These are phyloP conservation scores for Penicillium flavigenum DNA, from an alignment of 495 filamentous ascomycete genomes.

Conservation along the genomic window DNA sequence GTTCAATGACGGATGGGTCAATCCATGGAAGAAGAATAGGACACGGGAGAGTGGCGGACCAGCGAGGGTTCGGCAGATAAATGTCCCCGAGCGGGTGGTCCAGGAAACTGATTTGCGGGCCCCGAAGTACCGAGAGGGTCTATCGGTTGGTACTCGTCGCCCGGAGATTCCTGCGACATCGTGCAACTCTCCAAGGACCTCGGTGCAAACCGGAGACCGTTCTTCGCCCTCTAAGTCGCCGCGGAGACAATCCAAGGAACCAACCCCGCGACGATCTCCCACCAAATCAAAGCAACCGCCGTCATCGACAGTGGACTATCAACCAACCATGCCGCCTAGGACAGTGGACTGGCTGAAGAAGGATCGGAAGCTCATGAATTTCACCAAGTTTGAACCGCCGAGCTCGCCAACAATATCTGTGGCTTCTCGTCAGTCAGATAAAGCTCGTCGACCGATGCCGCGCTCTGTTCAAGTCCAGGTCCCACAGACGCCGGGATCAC, in stretches of 20 bases:
- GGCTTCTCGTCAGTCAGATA: slow-evolving; percentile 24
- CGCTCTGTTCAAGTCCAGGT: slow-evolving; percentile 7
- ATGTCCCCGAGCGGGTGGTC: slow-evolving; percentile 13
- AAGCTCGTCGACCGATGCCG: slow-evolving; percentile 6
- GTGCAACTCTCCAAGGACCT: background rate
- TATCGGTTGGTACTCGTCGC: slow-evolving; percentile 4
- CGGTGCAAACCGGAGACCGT: background rate
- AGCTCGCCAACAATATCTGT: slow-evolving; percentile 40
- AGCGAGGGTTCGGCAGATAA: background rate
- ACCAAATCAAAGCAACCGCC: slow-evolving; percentile 9
- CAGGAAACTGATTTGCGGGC: slow-evolving; percentile 21
- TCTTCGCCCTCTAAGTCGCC: slow-evolving; percentile 5
- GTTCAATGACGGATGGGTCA: slow-evolving; percentile 61
- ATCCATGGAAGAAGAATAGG: slow-evolving; percentile 58
- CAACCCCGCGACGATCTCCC: background rate
- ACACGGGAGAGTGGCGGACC: background rate
- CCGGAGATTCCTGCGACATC: slow-evolving; percentile 3
- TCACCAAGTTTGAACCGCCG: slow-evolving; percentile 40
- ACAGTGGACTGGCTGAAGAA: slow-evolving; percentile 41
- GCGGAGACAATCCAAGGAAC: slow-evolving; percentile 1
- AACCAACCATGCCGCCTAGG: slow-evolving; percentile 6
- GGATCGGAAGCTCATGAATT: slow-evolving; percentile 34
- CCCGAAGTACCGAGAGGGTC: slow-evolving; percentile 10
- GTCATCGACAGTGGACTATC: background rate
- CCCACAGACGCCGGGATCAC: slow-evolving; percentile 7